Evolutionary conservation across 164 flowering plant species (phyloP).

Genomic region (Piper betle): DNA sequence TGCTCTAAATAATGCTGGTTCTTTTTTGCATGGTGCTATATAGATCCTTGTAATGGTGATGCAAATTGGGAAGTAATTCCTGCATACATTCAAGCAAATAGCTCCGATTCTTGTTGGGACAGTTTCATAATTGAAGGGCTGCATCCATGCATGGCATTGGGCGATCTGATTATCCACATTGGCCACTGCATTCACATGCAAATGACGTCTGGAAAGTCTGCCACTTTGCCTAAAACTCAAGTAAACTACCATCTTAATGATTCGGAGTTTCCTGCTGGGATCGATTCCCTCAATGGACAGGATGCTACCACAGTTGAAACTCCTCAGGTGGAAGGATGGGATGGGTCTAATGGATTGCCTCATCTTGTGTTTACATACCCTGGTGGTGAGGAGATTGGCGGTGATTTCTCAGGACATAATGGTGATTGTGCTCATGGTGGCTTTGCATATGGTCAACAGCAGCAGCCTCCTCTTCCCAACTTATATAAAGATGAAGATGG

Average conservation of each 20-base stretch:
- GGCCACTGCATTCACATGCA: no score
- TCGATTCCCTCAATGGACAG: slow-evolving; percentile 66
- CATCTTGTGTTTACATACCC: slow-evolving; percentile 2
- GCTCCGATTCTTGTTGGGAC: slow-evolving; percentile 26
- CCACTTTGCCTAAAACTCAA: slow-evolving; percentile 19
- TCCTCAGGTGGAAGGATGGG: no score
- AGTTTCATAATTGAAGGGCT: no score
- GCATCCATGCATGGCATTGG: no score
- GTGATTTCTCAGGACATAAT: slow-evolving; percentile 9
- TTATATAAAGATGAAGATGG: no score
- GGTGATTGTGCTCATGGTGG: slow-evolving; percentile 22
- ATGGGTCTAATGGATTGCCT: slow-evolving; percentile 10
- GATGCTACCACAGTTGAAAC: slow-evolving; percentile 27
- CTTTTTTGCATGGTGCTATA: no score
- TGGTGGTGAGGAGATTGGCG: slow-evolving; percentile 9
- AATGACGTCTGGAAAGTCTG: slow-evolving; percentile 67
- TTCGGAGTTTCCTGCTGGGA: slow-evolving; percentile 42
- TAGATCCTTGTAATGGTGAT: no score
- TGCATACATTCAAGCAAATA: slow-evolving; percentile 13
- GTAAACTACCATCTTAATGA: slow-evolving; percentile 49
- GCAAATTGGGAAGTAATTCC: no score
- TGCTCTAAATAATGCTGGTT: no score
- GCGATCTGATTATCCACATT: no score
- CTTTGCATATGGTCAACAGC: no score
- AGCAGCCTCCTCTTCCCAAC: no score